Percentiles rank a stretch among this genome's conserved stretches.
Evolutionary conservation across 495 filamentous ascomycete species (phyloP).

Genomic region (Neurospora terricola): DNA sequence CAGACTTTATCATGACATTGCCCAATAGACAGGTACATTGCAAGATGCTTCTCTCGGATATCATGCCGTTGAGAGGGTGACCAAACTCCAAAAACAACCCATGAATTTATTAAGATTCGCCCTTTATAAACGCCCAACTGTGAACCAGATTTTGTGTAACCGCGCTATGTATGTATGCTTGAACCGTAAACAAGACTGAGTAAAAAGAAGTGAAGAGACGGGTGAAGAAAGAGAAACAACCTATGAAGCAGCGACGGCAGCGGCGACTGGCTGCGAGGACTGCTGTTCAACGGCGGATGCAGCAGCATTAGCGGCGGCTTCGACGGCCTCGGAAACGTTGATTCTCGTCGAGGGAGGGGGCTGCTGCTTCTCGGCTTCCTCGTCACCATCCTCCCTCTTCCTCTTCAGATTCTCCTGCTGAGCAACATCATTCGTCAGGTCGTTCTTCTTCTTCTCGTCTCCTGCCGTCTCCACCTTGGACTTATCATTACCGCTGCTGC

Average conservation of each 20-base stretch:
- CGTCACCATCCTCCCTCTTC: neutral
- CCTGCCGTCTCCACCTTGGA: constrained; percentile 28
- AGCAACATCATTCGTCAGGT: neutral
- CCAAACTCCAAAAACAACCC: neutral
- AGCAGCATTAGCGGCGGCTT: neutral
- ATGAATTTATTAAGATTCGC: neutral
- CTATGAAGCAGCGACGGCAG: neutral
- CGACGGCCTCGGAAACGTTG: neutral
- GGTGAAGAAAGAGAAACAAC: neutral
- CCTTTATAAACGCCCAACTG: neutral
- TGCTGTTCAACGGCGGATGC: neutral
- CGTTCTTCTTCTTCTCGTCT: constrained; percentile 7
- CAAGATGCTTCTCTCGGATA: neutral
- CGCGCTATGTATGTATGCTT: neutral
- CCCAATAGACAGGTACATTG: neutral
- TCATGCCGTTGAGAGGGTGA: neutral
- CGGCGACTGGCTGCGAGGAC: neutral
- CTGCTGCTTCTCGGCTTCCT: neutral
- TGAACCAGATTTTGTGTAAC: neutral
- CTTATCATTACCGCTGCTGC: constrained; percentile 29
- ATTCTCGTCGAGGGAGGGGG: neutral
- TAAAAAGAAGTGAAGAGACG: neutral
- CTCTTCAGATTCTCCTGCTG: neutral
- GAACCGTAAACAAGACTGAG: neutral
- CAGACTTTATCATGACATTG: neutral